A percentile compares a stretch with the other conserved stretches of the same genome.
Evolutionary conservation across 257 asterid genomes (phyloP).

Genomic region (Solanum ossicruentum): DNA sequence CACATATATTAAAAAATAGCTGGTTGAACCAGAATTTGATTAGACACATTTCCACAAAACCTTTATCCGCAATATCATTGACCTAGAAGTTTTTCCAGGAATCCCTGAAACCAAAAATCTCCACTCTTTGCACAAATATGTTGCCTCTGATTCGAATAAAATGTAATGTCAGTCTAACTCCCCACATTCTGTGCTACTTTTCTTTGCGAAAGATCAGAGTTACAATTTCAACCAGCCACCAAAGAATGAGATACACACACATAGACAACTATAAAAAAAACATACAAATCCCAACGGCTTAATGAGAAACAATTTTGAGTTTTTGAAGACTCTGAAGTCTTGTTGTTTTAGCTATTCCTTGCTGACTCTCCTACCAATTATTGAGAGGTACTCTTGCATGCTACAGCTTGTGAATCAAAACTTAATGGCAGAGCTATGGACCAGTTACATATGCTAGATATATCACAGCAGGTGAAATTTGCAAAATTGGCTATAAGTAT

Average conservation of each 20-base stretch:
- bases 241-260: not conserved
- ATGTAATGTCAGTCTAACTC: not conserved
- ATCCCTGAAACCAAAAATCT: not conserved
- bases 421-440: not conserved
- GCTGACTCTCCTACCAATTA: not conserved
- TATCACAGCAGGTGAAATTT: not conserved
- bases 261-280: not conserved
- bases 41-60: not conserved
- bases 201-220: not conserved
- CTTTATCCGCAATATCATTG: not conserved
- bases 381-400: not conserved
- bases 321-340: not conserved
- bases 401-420: not conserved
- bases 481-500: not conserved
- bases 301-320: not conserved
- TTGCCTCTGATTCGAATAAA: not conserved
- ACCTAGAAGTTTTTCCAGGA: not conserved
- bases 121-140: not conserved
- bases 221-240: not conserved
- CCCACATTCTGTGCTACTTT: not conserved
- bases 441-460: not conserved
- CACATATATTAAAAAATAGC: not conserved
- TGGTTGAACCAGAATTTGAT: not conserved
- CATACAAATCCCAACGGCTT: not conserved
- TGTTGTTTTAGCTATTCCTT: not conserved